Conservation (phyloP, 352 stramenopile species). For the Phytophthora macrochlamydospora region DNA sequence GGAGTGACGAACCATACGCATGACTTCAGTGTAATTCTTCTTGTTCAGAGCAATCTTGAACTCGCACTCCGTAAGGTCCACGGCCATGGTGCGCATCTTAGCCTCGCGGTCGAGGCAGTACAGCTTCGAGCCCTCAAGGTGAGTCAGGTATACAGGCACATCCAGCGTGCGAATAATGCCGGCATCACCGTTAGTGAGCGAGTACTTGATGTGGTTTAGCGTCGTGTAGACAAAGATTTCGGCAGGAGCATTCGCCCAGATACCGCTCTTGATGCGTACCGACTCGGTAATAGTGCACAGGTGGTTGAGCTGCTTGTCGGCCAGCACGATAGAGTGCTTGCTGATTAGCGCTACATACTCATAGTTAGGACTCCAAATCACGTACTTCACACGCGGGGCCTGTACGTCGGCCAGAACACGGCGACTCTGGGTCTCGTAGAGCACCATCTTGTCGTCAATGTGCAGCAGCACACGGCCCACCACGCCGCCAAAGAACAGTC, state of each 20-base stretch:
- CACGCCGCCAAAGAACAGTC: conserved; percentile 96
- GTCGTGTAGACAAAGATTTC: conserved; percentile 99
- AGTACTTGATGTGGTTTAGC: conserved; percentile 95
- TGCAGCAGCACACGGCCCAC: conserved; percentile 97
- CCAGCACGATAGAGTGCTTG: conserved; percentile 98
- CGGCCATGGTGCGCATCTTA: conserved; percentile 95
- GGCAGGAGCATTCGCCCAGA: conserved; percentile 90
- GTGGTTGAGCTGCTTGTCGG: conserved; percentile 98
- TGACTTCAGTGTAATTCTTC: conserved; percentile 98
- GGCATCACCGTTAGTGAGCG: conserved; percentile 92
- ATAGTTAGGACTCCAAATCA: conserved; percentile 97
- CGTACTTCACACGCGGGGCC: conserved; percentile 97
- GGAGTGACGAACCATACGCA: conserved; percentile 98
- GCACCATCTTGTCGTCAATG: conserved; percentile 96
- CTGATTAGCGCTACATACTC: conserved; percentile 97
- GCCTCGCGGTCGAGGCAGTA: conserved; percentile 97
- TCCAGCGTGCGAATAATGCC: conserved; percentile 99
- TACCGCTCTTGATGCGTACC: conserved; percentile 95
- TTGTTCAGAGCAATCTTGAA: conserved; percentile 97
- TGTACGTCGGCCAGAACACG: conserved; percentile 96
- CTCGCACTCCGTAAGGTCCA: conserved; percentile 98
- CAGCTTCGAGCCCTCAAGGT: conserved; percentile 95
- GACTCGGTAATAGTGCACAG: conserved; percentile 97
- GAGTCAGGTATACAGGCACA: conserved; percentile 97
- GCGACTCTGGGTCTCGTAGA: conserved; percentile 98